Conservation (phyloP, 1,284 basidiomycete species). For the Neonothopanus nambi region DNA sequence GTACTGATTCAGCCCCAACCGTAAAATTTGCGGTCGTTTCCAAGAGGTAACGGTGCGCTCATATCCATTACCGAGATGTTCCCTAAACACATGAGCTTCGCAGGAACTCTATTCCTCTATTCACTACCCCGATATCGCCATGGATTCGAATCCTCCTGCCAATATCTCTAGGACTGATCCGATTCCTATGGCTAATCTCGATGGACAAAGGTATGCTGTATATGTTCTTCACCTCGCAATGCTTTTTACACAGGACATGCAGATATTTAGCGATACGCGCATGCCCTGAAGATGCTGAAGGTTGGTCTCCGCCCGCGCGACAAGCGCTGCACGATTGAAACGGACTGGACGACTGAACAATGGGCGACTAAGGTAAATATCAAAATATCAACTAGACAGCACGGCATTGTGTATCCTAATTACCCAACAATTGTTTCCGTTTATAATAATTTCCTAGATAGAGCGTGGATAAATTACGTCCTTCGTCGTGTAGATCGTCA, state of each 20-base stretch:
- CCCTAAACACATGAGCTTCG: too few relatives aligned
- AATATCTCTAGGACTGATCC: conserved; percentile 18
- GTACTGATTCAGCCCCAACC: conserved; percentile 23
- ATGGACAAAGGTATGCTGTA: conserved; percentile 19
- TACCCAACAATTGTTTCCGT: too few relatives aligned
- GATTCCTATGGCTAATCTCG: conserved; percentile 27
- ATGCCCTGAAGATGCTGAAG: conserved; percentile 23
- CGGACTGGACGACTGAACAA: conserved; percentile 18
- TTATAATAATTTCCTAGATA: too few relatives aligned
- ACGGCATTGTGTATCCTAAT: too few relatives aligned
- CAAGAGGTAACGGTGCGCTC: conserved; percentile 23
- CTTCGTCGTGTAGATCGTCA: too few relatives aligned
- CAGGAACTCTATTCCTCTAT: too few relatives aligned
- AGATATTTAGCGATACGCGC: conserved; percentile 25
- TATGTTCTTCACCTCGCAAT: too few relatives aligned
- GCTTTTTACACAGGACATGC: neutral
- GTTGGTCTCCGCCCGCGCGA: conserved; percentile 17
- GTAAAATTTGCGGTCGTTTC: conserved; percentile 26
- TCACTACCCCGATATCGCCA: conserved; percentile 25
- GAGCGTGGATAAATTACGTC: too few relatives aligned
- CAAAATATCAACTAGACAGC: too few relatives aligned
- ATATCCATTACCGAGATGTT: neutral
- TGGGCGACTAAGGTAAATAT: conserved; percentile 18
- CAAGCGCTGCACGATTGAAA: conserved; percentile 23
- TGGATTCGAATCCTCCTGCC: conserved; percentile 25